Evolutionary conservation across 805 yeast species (phyloP).

Genomic region (Metschnikowia matae): DNA sequence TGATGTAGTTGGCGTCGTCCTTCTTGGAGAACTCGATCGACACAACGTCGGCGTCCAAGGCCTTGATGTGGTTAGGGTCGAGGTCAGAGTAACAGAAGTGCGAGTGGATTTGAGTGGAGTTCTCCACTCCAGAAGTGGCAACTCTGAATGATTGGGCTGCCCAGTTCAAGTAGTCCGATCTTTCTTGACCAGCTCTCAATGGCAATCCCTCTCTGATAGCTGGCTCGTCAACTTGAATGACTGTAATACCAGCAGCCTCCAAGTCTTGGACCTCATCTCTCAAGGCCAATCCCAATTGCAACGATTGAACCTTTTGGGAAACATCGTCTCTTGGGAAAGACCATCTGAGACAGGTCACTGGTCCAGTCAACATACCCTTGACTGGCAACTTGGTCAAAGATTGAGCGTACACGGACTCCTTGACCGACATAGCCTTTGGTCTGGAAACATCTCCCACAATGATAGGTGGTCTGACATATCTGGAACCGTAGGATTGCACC

Average conservation of each 20-base stretch:
- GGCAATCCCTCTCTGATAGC: conserved; percentile 99
- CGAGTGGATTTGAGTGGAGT: conserved; percentile 97
- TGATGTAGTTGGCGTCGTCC: conserved; percentile 97
- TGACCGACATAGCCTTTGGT: conserved; percentile 97
- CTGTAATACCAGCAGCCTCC: conserved; percentile 96
- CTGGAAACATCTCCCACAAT: conserved; percentile 99
- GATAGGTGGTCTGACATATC: conserved; percentile 99
- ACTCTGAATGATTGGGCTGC: conserved; percentile 99
- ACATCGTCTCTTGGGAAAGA: conserved; percentile 99
- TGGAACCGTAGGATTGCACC: conserved; percentile 99
- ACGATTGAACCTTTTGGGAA: conserved; percentile 87
- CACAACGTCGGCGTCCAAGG: conserved; percentile 98
- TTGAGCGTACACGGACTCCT: conserved; percentile 99
- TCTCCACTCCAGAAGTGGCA: conserved; percentile 95
- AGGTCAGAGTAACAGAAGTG: conserved; percentile 99
- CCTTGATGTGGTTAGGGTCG: conserved; percentile 99
- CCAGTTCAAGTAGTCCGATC: conserved; percentile 95
- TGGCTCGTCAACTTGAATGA: conserved; percentile 99
- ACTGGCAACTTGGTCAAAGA: conserved; percentile 91
- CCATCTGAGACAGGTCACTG: conserved; percentile 99
- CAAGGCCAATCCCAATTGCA: conserved; percentile 94
- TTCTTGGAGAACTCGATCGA: conserved; percentile 99
- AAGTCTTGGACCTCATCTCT: conserved; percentile 98
- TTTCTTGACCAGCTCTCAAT: conserved; percentile 94
- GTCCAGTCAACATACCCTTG: conserved; percentile 99